phyloP scores from a whole-genome alignment of 345 rosid species.

The Gossypium raimondii region DNA sequence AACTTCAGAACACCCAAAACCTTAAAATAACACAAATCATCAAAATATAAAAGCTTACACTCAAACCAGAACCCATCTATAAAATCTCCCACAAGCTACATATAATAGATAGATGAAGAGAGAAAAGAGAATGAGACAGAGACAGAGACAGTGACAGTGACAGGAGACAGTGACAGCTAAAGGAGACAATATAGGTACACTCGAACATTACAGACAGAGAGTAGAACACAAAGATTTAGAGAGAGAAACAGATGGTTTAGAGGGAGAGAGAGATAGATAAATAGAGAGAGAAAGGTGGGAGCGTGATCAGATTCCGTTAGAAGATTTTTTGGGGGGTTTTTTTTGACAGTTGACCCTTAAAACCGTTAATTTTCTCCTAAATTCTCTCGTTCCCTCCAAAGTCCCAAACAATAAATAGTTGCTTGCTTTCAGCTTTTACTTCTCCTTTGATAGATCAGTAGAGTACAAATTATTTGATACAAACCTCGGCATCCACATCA shows the following conservation, averaged over 20 bases:
- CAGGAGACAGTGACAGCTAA: constrained; percentile 42
- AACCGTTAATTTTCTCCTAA: constrained; percentile 50
- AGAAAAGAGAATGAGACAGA: constrained; percentile 10
- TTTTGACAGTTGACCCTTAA: constrained; percentile 72
- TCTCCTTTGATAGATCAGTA: constrained; percentile 15
- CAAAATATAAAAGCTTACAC: not conserved
- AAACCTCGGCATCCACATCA: constrained; percentile 33
- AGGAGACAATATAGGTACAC: constrained; percentile 39
- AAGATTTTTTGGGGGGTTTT: constrained; percentile 17
- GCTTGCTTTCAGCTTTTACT: not conserved
- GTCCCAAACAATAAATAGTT: constrained; percentile 7
- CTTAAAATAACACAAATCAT: not conserved
- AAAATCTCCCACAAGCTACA: constrained; percentile 12
- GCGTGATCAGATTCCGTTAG: constrained; percentile 79
- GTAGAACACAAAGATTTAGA: constrained; percentile 25
- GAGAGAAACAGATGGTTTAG: constrained; percentile 32
- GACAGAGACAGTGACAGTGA: constrained; percentile 24
- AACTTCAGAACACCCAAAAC: constrained; percentile 11
- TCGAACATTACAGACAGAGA: constrained; percentile 20
- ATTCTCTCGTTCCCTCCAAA: constrained; percentile 24
- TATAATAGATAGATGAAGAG: constrained; percentile 7
- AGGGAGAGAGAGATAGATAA: constrained; percentile 45
- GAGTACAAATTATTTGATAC: constrained; percentile 12
- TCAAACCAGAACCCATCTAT: not conserved
- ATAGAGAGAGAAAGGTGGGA: constrained; percentile 56